Percentiles rank a stretch among this genome's conserved stretches.
Conservation (phyloP, 352 stramenopile genomes). For the Elongisporangium undulatum region DNA sequence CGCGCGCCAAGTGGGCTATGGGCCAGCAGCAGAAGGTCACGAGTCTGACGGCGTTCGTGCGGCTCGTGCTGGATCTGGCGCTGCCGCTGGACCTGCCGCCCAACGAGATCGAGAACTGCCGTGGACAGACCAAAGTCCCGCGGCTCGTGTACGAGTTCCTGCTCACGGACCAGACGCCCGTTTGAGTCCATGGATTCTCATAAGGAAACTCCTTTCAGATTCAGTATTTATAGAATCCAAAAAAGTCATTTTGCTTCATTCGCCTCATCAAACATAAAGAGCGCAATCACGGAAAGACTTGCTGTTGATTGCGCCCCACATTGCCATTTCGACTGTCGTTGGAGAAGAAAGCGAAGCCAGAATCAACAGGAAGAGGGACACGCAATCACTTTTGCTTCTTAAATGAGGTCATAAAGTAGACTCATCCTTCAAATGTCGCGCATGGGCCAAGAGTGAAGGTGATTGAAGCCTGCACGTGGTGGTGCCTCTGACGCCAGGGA, state of each 20-base stretch:
- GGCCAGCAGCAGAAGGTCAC: background rate
- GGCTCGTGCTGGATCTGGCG: background rate
- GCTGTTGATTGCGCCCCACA: too few species aligned
- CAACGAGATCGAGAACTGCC: background rate
- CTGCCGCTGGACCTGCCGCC: background rate
- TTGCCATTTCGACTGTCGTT: too few species aligned
- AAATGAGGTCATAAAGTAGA: too few species aligned
- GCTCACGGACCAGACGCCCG: background rate
- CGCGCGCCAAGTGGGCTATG: background rate
- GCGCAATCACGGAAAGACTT: background rate
- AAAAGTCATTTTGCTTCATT: background rate
- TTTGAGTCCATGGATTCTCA: background rate
- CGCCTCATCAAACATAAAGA: too few species aligned
- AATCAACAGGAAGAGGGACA: background rate
- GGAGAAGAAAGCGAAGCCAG: too few species aligned
- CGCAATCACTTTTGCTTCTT: background rate
- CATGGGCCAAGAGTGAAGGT: background rate
- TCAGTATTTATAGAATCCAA: background rate
- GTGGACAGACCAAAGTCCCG: background rate
- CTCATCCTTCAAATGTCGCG: background rate
- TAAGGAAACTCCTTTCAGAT: background rate
- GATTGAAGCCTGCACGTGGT: background rate
- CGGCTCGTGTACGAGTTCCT: background rate
- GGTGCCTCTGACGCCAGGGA: background rate
- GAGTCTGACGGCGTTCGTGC: background rate